Conservation (phyloP, 2,329 filamentous ascomycete genomes). For the Tolypocladium endophyticum region DNA sequence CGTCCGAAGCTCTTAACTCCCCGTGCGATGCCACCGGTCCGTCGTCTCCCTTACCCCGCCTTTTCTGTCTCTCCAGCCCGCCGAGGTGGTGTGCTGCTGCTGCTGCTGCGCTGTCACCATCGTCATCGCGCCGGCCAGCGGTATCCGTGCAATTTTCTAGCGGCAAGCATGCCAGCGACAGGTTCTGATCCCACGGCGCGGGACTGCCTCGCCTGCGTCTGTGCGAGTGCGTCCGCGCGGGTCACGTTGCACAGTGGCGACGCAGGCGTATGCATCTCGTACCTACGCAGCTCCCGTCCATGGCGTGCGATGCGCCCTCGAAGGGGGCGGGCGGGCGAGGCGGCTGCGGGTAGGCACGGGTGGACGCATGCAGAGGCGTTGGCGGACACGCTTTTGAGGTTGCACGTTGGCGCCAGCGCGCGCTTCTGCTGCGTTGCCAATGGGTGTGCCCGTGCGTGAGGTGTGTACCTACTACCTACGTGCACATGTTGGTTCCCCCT, state of each 20-base stretch:
- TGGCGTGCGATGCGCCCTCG: neutral
- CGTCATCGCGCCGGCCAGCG: neutral
- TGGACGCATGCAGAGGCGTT: neutral
- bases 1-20: neutral
- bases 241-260: neutral
- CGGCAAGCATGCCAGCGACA: neutral
- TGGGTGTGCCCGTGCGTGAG: neutral
- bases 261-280: neutral
- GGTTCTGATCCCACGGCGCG: neutral
- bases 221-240: neutral
- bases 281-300: neutral
- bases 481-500: neutral
- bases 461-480: neutral
- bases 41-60: too few species aligned
- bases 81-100: neutral
- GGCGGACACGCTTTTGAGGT: neutral
- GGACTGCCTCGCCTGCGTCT: neutral
- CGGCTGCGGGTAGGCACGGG: neutral
- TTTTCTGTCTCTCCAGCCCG: neutral
- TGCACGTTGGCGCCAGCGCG: neutral
- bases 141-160: neutral
- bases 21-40: neutral
- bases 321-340: neutral
- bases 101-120: neutral
- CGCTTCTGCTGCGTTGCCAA: neutral